These are phyloP conservation scores for Penicillium ochrochloron DNA, from an alignment of 495 filamentous ascomycete genomes.

Conservation along the genomic window DNA sequence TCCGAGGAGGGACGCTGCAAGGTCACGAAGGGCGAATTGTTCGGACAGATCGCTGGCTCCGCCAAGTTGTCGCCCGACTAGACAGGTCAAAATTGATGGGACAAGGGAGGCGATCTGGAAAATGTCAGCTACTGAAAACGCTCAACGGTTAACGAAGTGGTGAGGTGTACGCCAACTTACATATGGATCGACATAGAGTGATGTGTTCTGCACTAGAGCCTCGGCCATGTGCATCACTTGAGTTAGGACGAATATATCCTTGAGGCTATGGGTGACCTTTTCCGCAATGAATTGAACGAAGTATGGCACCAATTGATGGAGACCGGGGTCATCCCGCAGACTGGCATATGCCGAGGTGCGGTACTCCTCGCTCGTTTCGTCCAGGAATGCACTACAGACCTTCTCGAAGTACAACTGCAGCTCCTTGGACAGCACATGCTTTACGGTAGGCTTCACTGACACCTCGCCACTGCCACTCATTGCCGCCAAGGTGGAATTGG, in stretches of 20 bases:
- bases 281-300: conserved; percentile 93
- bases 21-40: conserved; percentile 81
- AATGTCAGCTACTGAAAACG: not conserved
- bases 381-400: conserved; percentile 80
- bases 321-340: conserved; percentile 81
- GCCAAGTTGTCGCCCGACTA: conserved; percentile 84
- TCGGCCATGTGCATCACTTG: conserved; percentile 89
- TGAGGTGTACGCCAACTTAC: conserved; percentile 47
- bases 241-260: conserved; percentile 81
- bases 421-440: conserved; percentile 93
- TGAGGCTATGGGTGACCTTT: conserved; percentile 89
- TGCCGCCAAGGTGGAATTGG: conserved; percentile 79
- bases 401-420: conserved; percentile 97
- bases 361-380: conserved; percentile 81
- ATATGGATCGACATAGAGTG: conserved; percentile 88
- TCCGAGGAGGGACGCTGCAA: conserved; percentile 77
- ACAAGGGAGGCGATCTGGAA: conserved; percentile 69
- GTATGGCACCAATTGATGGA: conserved; percentile 94
- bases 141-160: not conserved
- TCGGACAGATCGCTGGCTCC: conserved; percentile 53
- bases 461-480: conserved; percentile 82
- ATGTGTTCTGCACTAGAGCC: conserved; percentile 79
- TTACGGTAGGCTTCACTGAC: conserved; percentile 84
- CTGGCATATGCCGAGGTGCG: conserved; percentile 84
- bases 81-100: conserved; percentile 89